phyloP scores from a whole-genome alignment of 768 basidiomycete species.

The Macrocybe gigantea region DNA sequence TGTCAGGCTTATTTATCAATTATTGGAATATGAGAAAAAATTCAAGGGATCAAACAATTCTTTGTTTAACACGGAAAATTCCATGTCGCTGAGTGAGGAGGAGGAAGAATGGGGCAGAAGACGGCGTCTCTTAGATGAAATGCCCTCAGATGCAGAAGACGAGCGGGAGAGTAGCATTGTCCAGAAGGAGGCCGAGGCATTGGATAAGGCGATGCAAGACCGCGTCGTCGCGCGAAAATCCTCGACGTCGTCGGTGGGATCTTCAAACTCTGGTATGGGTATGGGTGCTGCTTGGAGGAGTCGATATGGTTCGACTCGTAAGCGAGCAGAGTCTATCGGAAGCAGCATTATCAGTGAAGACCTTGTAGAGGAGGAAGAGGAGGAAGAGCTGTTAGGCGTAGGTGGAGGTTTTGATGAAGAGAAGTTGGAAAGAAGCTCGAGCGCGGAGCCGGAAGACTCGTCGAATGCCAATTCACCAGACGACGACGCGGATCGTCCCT shows the following conservation, averaged over 20 bases:
- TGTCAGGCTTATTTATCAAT: slow-evolving; percentile 83
- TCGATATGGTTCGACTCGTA: slow-evolving; percentile 53
- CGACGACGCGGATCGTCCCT: slow-evolving; percentile 28
- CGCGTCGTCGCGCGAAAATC: slow-evolving; percentile 71
- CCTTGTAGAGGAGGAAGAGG: slow-evolving; percentile 79
- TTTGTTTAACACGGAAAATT: slow-evolving; percentile 47
- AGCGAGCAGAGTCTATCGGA: slow-evolving; percentile 71
- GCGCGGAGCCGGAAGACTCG: slow-evolving; percentile 29
- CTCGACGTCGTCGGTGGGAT: slow-evolving; percentile 59
- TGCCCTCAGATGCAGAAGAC: slow-evolving; percentile 40
- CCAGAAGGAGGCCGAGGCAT: slow-evolving; percentile 73
- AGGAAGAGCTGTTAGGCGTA: slow-evolving; percentile 62
- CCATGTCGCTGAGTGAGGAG: slow-evolving; percentile 51
- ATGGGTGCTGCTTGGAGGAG: slow-evolving; percentile 64
- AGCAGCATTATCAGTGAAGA: slow-evolving; percentile 79
- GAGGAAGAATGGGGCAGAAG: slow-evolving; percentile 80
- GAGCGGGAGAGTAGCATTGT: slow-evolving; percentile 53
- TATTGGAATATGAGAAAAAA: slow-evolving; percentile 84
- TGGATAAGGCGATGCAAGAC: slow-evolving; percentile 87
- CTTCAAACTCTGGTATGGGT: slow-evolving; percentile 49
- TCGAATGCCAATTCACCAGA: slow-evolving; percentile 40
- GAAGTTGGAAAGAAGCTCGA: slow-evolving; percentile 21
- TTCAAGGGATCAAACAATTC: slow-evolving; percentile 39
- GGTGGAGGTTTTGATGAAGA: slow-evolving; percentile 59
- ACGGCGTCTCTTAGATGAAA: slow-evolving; percentile 55